phyloP scores from a whole-genome alignment of 2,329 filamentous ascomycete genomes.

The Kalmusia sp. region DNA sequence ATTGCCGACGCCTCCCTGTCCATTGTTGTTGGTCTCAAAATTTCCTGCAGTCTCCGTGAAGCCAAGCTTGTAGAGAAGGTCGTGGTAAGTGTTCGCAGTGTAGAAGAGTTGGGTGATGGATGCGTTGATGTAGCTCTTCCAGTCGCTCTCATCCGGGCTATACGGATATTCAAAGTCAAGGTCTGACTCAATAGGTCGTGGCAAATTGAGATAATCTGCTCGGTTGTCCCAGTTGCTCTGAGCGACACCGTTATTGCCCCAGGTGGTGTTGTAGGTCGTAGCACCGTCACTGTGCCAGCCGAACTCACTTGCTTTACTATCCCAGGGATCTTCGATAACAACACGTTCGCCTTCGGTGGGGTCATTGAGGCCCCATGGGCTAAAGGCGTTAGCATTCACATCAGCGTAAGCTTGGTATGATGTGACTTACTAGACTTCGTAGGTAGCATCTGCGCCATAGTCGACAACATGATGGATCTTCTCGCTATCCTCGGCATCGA shows the following conservation, averaged over 20 bases:
- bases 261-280: constrained; percentile 59
- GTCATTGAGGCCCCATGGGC: constrained; percentile 61
- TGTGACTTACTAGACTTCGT: constrained; percentile 59
- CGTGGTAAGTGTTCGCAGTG: constrained; percentile 66
- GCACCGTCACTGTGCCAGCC: constrained; percentile 61
- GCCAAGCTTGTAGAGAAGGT: constrained; percentile 64
- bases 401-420: neutral
- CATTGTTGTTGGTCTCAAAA: constrained; percentile 66
- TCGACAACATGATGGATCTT: constrained; percentile 63
- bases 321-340: constrained; percentile 59
- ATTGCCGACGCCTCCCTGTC: constrained; percentile 57
- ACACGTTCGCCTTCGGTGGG: constrained; percentile 57
- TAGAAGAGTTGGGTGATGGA: constrained; percentile 68
- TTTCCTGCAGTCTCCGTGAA: constrained; percentile 67
- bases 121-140: constrained; percentile 57
- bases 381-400: constrained; percentile 16
- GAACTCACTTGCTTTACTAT: constrained; percentile 56
- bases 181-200: constrained; percentile 54
- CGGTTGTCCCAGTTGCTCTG: constrained; percentile 57
- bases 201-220: constrained; percentile 54
- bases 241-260: constrained; percentile 66
- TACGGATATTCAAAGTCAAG: constrained; percentile 53
- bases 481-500: constrained; percentile 58
- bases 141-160: constrained; percentile 30
- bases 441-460: constrained; percentile 63